Base-by-base conservation (phyloP, 148 eudicot genomes). In the Mesembryanthemum crystallinum region DNA sequence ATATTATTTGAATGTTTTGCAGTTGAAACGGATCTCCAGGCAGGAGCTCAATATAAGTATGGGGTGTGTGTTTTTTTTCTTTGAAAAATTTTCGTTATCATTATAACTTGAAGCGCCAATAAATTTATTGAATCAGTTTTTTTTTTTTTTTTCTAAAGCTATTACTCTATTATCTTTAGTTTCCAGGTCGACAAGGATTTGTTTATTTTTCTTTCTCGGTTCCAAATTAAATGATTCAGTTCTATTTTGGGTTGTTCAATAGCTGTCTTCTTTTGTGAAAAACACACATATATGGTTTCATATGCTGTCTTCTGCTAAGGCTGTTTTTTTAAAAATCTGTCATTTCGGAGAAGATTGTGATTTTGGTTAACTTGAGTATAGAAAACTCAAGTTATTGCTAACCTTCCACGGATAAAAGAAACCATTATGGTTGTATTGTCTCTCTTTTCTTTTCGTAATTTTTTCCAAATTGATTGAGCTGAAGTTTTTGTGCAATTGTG, bases 11-110 rank as follows among this genome's bases (percentile, higher is more conserved):
- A 67, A 14, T 80, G 24, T 64, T 71, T 63, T 79, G 69, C 92
- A 95, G 98, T 95, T 90, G 96, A 92, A 77, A 92, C 98, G 51
- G 98, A 95, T 84, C 82, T 95, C 45, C 97, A 92, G 63, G 64
- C 98, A 47, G 98, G 98, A 83, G 96, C 98, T 29, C 89, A 82
- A 43, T 92, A 81, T 89, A 95, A 92, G 69, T 95, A 92, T 64
- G 98, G 78, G 98, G 98, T 95, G 70, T 66, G 87, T 75, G 33
- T 71, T 52, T 66, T 47, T 45, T 54, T 32, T 47, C 73, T 68
- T 69, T 35, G 39, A 35, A 5, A 43, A 66, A 9, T 27, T 57
- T 18, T 55, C 11, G 8, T 32, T 13, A 20, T 23, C 52, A 12
- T 54, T 54, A 37, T 17, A 18, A 25, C 51, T 11, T 32, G 49